Evolutionary conservation across 164 flowering plant species (phyloP), one percentile per base, ranked within the genome.

Genomic region (Magnolia kwangsiensis): DNA sequence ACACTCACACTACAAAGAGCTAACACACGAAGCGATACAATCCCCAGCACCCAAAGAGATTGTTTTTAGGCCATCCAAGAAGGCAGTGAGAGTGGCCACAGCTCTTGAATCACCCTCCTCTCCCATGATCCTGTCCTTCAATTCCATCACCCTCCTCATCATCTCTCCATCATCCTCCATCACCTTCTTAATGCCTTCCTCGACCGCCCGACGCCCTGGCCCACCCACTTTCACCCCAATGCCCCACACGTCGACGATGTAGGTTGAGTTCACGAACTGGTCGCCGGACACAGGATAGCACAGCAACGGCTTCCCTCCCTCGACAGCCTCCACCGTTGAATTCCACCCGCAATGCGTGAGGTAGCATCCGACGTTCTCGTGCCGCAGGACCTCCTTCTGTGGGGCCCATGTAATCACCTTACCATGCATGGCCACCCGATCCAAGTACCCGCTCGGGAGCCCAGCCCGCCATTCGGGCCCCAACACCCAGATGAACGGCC

Each of bases 321-420:
- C 83, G 23, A 94, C 86, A 1, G 91, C 96, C 74, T 94, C 98
- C 81, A 88, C 73, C 0, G 90, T 92, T 0, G 98, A 94, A 67
- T 94, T 94, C 98, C 98, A 94, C 7, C 97, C 97, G 74, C 98
- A 94, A 51, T 94, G 98, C 0, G 93, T 88, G 0, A 91, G 82
- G 73, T 82, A 92, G 73, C 88, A 88, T 23, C 93, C 91, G 3
- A 94, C 89, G 0, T 91, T 87, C 50, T 63, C 49, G 70, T 89
- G 93, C 49, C 76, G 31, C 68, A 94, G 80, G 8, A 94, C 84
- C 72, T 87, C 87, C 80, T 81, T 72, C 74, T 94, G 98, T 0
- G 98, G 96, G 10, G 93, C 97, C 97, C 98, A 92, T 45, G 88
- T 75, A 1, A 91, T 92, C 37, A 94, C 76, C 69, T 81, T 87